A percentile compares a stretch with the other conserved stretches of the same genome.
These are phyloP conservation scores for Psilocybe subaeruginosa DNA, from an alignment of 768 basidiomycete species.

Conservation along the genomic window DNA sequence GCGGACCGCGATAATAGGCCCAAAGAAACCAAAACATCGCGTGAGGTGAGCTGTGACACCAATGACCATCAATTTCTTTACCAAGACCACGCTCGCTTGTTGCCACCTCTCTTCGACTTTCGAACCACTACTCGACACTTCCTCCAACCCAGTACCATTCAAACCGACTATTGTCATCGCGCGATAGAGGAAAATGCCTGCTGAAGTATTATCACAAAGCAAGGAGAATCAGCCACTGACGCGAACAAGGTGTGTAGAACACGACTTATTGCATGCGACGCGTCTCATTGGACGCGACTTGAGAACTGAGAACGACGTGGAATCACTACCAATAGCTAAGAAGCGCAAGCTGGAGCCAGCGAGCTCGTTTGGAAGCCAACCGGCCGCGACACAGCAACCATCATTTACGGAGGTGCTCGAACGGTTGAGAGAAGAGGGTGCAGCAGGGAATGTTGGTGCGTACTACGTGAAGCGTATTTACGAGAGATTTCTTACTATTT, in stretches of 20 bases:
- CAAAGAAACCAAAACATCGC: conserved; percentile 25
- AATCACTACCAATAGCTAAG: conserved; percentile 49
- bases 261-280: conserved; percentile 18
- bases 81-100: background rate
- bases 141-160: background rate
- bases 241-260: conserved; percentile 31
- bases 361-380: conserved; percentile 43
- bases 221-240: conserved; percentile 35
- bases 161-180: background rate
- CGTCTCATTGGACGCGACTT: conserved; percentile 22
- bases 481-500: background rate
- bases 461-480: background rate
- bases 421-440: conserved; percentile 56
- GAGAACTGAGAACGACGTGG: conserved; percentile 30
- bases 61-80: background rate
- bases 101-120: background rate
- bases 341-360: conserved; percentile 52
- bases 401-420: conserved; percentile 68
- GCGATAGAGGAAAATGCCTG: conserved; percentile 4
- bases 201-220: conserved; percentile 5
- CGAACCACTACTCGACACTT: background rate
- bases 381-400: conserved; percentile 36
- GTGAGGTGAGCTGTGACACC: conserved; percentile 7
- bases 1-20: background rate
- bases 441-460: conserved; percentile 41